phyloP scores from a whole-genome alignment of 2,329 filamentous ascomycete species.

The Sporothrix globosa region DNA sequence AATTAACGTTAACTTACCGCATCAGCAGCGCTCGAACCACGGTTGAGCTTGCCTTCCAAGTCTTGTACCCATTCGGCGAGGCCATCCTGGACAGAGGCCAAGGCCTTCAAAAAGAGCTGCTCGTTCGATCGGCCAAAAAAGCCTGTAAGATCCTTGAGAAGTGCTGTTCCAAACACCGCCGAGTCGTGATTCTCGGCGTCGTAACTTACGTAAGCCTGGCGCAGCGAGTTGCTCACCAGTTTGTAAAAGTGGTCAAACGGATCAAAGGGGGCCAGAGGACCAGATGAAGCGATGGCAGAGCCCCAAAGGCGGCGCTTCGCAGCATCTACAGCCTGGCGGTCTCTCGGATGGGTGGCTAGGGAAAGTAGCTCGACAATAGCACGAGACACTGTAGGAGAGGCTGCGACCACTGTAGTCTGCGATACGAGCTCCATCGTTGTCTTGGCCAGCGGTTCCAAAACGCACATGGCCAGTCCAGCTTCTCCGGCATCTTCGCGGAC shows the following conservation, averaged over 20 bases:
- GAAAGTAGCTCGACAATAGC: slow-evolving; percentile 51
- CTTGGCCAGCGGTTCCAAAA: slow-evolving; percentile 73
- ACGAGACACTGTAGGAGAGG: slow-evolving; percentile 42
- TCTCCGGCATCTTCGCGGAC: slow-evolving; percentile 68
- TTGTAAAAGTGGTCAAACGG: slow-evolving; percentile 69
- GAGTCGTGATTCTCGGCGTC: slow-evolving; percentile 39
- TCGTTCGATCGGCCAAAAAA: slow-evolving; percentile 57
- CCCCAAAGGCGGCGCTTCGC: slow-evolving; percentile 70
- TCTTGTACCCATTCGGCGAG: slow-evolving; percentile 68
- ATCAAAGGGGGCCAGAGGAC: slow-evolving; percentile 54
- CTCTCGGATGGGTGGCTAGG: slow-evolving; percentile 58
- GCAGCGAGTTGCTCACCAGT: slow-evolving; percentile 58
- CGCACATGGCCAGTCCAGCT: slow-evolving; percentile 64
- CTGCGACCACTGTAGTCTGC: slow-evolving; percentile 34
- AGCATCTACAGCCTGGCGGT: slow-evolving; percentile 65
- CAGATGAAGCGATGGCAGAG: slow-evolving; percentile 47
- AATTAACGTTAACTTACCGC: slow-evolving; percentile 47
- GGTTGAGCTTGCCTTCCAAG: slow-evolving; percentile 48
- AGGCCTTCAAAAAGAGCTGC: slow-evolving; percentile 56
- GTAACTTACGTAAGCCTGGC: slow-evolving; percentile 53
- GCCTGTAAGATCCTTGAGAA: slow-evolving; percentile 57
- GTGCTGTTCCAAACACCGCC: slow-evolving; percentile 44
- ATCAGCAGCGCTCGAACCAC: slow-evolving; percentile 47
- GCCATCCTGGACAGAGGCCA: slow-evolving; percentile 65
- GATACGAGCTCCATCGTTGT: slow-evolving; percentile 48